Conservation (phyloP, 140 eudicot genomes). For the Anethum foeniculum region DNA sequence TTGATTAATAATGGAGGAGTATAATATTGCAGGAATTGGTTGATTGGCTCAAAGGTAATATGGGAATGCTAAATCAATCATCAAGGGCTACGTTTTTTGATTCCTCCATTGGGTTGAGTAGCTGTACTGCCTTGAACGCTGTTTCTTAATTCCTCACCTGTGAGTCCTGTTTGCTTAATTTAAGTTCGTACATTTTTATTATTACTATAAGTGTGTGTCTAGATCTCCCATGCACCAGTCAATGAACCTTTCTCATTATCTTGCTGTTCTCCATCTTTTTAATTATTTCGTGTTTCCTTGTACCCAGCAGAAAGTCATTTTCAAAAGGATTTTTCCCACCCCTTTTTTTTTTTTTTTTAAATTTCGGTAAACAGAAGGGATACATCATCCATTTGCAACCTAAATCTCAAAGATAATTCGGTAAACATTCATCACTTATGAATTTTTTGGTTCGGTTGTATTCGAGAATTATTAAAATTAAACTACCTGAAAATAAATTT, state of each 20-base stretch:
- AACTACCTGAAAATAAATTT: no score
- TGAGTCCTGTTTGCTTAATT: constrained; percentile 1
- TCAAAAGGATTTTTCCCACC: background rate
- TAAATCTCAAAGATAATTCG: no score
- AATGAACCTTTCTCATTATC: background rate
- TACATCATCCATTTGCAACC: no score
- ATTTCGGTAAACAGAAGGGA: no score
- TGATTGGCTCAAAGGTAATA: constrained; percentile 49
- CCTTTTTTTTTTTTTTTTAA: background rate
- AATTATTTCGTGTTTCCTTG: constrained; percentile 4
- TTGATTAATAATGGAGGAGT: background rate
- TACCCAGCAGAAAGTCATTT: constrained; percentile 1
- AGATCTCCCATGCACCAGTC: background rate
- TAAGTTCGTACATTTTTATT: background rate
- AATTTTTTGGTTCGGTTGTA: no score
- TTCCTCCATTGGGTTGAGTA: constrained; percentile 37
- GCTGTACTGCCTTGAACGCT: constrained; percentile 9
- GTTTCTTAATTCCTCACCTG: constrained; percentile 9
- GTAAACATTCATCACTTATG: no score
- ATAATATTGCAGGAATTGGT: background rate
- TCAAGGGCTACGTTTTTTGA: constrained; percentile 54
- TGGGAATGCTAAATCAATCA: constrained; percentile 71
- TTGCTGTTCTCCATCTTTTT: background rate
- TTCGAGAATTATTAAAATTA: no score
- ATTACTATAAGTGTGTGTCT: background rate